Evolutionary conservation across 176 grass and related monocot species (phyloP).

Genomic region (Phoenix dactylifera): DNA sequence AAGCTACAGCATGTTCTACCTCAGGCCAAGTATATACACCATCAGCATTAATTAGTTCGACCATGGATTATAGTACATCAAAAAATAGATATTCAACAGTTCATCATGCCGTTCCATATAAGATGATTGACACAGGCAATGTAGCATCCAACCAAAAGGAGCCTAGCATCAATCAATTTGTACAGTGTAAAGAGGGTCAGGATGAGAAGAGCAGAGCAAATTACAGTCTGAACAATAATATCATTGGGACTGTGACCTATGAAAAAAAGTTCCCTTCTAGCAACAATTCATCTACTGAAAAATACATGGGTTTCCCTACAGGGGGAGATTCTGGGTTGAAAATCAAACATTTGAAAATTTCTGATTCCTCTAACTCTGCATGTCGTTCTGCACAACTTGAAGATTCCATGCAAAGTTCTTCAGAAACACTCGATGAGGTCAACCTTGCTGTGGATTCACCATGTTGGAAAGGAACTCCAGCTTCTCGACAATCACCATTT

Average conservation of each 20-base stretch:
- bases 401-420: slow-evolving; percentile 35
- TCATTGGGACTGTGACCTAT: not conserved
- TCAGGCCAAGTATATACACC: slow-evolving; percentile 9
- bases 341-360: slow-evolving; percentile 19
- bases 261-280: not conserved
- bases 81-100: slow-evolving; percentile 4
- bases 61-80: slow-evolving; percentile 7
- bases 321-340: not conserved
- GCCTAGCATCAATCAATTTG: not conserved
- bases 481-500: slow-evolving; percentile 25
- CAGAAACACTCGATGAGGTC: not conserved
- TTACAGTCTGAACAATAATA: not conserved
- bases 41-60: slow-evolving; percentile 1
- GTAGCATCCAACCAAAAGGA: too few relatives aligned
- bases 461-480: slow-evolving; percentile 36
- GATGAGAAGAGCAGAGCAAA: not conserved
- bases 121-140: too few relatives aligned
- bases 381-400: slow-evolving; percentile 12
- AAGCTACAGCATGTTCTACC: slow-evolving; percentile 12
- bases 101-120: too few relatives aligned
- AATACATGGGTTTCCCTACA: too few relatives aligned
- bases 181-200: not conserved
- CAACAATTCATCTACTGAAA: not conserved
- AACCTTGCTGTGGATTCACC: slow-evolving; percentile 34
- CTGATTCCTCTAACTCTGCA: slow-evolving; percentile 11